Conservation (phyloP, 768 basidiomycete species). For the Solioccasus polychromus region DNA sequence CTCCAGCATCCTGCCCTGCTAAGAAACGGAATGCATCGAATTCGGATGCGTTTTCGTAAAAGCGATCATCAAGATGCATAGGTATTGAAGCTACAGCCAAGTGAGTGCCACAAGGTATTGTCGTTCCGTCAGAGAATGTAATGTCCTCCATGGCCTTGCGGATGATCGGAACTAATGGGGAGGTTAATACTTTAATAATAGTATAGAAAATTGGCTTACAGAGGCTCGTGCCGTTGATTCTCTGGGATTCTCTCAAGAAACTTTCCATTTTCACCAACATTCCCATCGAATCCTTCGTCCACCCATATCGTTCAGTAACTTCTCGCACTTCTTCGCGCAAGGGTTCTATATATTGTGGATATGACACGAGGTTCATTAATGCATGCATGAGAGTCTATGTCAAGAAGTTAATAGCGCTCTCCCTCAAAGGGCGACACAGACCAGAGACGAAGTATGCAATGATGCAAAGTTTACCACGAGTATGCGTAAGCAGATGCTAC, state of each 20-base stretch:
- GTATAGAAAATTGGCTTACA: slow-evolving; percentile 21
- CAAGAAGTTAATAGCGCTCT: slow-evolving; percentile 3
- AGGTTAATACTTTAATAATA: slow-evolving; percentile 2
- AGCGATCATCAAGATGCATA: slow-evolving; percentile 39
- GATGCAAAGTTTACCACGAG: slow-evolving; percentile 38
- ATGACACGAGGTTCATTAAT: slow-evolving; percentile 38
- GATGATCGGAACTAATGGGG: slow-evolving; percentile 26
- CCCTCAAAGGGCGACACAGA: slow-evolving; percentile 7
- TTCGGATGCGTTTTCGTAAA: slow-evolving; percentile 41
- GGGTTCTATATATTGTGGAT: slow-evolving; percentile 37
- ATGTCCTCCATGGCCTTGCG: slow-evolving; percentile 35
- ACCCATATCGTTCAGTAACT: slow-evolving; percentile 31
- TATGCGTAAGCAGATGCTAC: slow-evolving; percentile 31
- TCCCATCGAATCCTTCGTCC: slow-evolving; percentile 32
- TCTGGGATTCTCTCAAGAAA: slow-evolving; percentile 42
- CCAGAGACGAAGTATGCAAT: slow-evolving; percentile 35
- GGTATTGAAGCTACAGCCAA: slow-evolving; percentile 31
- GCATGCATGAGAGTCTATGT: slow-evolving; percentile 36
- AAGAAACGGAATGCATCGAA: slow-evolving; percentile 44
- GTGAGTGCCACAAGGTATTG: slow-evolving; percentile 37
- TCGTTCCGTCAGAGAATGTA: slow-evolving; percentile 34
- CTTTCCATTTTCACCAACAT: slow-evolving; percentile 40
- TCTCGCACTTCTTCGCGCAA: slow-evolving; percentile 40
- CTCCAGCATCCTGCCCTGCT: slow-evolving; percentile 21
- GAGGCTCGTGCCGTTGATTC: slow-evolving; percentile 32